A percentile compares a stretch with the other conserved stretches of the same genome.
phyloP scores from a whole-genome alignment of 2,329 filamentous ascomycete species.

The Botrytis cinerea region DNA sequence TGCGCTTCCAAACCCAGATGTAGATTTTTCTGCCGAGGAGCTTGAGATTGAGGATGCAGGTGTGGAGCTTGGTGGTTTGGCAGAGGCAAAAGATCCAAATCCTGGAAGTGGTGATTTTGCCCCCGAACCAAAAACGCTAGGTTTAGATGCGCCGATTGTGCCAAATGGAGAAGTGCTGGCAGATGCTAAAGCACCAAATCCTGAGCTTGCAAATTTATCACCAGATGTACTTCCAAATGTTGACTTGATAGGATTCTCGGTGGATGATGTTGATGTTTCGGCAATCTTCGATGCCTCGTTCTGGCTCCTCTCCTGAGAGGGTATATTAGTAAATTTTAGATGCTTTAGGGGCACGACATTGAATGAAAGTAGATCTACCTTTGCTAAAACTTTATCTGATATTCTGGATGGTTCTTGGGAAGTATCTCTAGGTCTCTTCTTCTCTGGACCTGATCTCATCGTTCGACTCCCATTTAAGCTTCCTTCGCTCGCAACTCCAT shows the following conservation, averaged over 20 bases:
- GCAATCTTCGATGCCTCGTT: constrained; percentile 19
- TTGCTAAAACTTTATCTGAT: constrained; percentile 33
- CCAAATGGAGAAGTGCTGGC: constrained; percentile 66
- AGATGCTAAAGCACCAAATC: constrained; percentile 65
- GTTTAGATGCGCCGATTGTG: constrained; percentile 51
- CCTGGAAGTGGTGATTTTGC: constrained; percentile 45
- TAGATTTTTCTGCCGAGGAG: constrained; percentile 42
- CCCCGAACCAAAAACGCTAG: constrained; percentile 52
- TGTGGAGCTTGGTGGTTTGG: constrained; percentile 38
- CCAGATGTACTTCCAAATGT: constrained; percentile 32
- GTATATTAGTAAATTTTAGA: not conserved
- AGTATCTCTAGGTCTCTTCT: constrained; percentile 62
- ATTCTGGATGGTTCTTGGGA: constrained; percentile 34
- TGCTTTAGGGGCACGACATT: not conserved
- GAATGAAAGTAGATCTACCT: constrained; percentile 27
- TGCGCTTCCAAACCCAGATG: constrained; percentile 42
- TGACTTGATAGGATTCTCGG: constrained; percentile 28
- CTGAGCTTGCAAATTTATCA: constrained; percentile 63
- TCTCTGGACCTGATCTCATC: constrained; percentile 60
- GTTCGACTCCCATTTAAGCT: constrained; percentile 39
- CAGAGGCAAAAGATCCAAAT: constrained; percentile 48
- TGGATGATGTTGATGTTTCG: constrained; percentile 22
- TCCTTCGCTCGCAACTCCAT: constrained; percentile 47
- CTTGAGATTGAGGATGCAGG: constrained; percentile 41
- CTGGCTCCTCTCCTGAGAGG: constrained; percentile 26